Base-by-base conservation (phyloP, 495 filamentous ascomycete genomes). In the Sabuloglossum arenarium region DNA sequence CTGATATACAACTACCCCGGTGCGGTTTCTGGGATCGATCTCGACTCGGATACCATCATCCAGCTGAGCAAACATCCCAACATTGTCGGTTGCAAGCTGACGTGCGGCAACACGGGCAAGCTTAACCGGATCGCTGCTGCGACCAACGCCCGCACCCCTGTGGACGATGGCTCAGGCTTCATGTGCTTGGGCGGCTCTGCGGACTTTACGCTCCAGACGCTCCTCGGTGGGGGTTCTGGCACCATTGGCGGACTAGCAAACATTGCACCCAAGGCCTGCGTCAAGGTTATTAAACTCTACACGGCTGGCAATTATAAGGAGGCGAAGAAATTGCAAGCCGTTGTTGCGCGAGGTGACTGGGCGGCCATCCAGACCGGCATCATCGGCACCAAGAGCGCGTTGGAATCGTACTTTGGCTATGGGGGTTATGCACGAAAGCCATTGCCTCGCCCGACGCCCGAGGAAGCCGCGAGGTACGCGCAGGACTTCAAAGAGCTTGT, bases 1-100 rank as follows among this genome's bases (percentile, higher is more conserved):
- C 72, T 94, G 58, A 88, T 96, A 65, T 96, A 96, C 73, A 96
- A 94, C 71, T 96, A 82, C 69, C 88, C 88, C 29, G 86, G 79
- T 19, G 89, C 85, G 2, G 84, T 83, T 31, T 72, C 77, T 12
- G 88, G 89, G 12, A 70, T 91, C 55, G 88, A 95, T 63, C 79
- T 95, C 49, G 80, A 75, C 54, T 91, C 86, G 0, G 86, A 94
- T 62, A 73, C 79, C 58, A 85, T 95, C 65, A 72, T 84, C 53
- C 67, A 78, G 54, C 76, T 95, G 21, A 67, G 88, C 3, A 66
- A 79, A 60, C 87, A 94, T 66, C 76, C 81, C 61, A 94, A 94
- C 63, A 90, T 96, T 62, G 79, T 87, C 55, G 88, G 88, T 52
- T 83, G 82, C 64, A 96, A 96, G 72, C 74, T 94, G 53, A 96